phyloP scores from a whole-genome alignment of 805 yeast genomes.

The Pichia membranifaciens region DNA sequence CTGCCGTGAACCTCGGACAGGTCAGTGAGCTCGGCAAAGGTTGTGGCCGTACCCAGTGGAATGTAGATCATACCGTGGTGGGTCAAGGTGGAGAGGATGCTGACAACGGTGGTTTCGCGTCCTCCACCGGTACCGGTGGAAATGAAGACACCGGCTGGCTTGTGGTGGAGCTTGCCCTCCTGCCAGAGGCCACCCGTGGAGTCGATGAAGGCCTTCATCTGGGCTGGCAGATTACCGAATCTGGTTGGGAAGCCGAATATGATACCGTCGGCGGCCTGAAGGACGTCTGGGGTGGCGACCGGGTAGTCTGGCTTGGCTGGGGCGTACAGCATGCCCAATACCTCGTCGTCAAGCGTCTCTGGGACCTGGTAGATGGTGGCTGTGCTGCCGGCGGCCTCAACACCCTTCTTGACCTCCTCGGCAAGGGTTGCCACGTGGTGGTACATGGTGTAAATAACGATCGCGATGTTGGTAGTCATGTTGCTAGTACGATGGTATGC shows the following conservation, averaged over 20 bases:
- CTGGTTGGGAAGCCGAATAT: slow-evolving; percentile 84
- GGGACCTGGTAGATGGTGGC: slow-evolving; percentile 72
- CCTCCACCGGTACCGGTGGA: slow-evolving; percentile 83
- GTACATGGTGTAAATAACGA: slow-evolving; percentile 67
- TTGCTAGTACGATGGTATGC: no score
- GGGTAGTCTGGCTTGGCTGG: slow-evolving; percentile 61
- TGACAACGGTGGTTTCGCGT: slow-evolving; percentile 65
- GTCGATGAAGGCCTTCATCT: slow-evolving; percentile 72
- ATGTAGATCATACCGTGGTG: slow-evolving; percentile 80
- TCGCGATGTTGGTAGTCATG: slow-evolving; percentile 26
- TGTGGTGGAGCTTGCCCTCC: slow-evolving; percentile 62
- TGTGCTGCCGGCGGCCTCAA: slow-evolving; percentile 58
- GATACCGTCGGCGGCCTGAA: slow-evolving; percentile 69
- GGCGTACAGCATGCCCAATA: slow-evolving; percentile 53
- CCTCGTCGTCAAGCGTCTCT: slow-evolving; percentile 63
- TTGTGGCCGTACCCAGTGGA: slow-evolving; percentile 67
- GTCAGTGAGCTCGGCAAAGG: slow-evolving; percentile 47
- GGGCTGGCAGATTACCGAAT: slow-evolving; percentile 76
- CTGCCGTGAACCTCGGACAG: slow-evolving; percentile 69
- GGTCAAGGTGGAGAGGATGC: slow-evolving; percentile 54
- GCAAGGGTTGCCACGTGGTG: slow-evolving; percentile 72
- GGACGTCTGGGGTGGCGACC: slow-evolving; percentile 55
- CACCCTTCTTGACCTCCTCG: slow-evolving; percentile 58
- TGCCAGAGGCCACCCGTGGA: slow-evolving; percentile 79
- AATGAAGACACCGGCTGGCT: slow-evolving; percentile 67